Evolutionary conservation across 208 protist genomes (phyloP), one percentile per base, ranked within the genome.

Genomic region (Wallacemonas rigidus): DNA sequence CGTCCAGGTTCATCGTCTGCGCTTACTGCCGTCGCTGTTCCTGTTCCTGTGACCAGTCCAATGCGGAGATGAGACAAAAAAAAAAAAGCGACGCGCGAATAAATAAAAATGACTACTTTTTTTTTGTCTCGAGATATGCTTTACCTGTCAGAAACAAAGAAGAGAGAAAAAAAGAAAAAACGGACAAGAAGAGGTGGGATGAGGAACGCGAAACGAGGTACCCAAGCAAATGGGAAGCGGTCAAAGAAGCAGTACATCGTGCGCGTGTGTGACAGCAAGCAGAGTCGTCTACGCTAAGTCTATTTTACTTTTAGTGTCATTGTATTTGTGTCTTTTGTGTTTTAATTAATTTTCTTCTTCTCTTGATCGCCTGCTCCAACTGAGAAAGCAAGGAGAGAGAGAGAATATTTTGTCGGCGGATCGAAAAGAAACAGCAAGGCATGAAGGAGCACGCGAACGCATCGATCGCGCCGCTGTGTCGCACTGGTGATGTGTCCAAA

Each of bases 1-100:
- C 55, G 44, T 92, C 84, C 7, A 92, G 71, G 63, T 95, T 86
- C 87, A 93, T 93, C 11, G 1, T 62, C 8, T 38, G 26, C 26
- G 26, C 26, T 48, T 8, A 4, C 7, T 71, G 8, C 9, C 14
- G 9, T 72, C 39, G 56, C 5, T 55, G 0, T 62, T 64, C 7
- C 48, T 64, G 40, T 55, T 64, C 2, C 14, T 26, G 56, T 62
- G 26, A 26, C 26, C 26, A 26, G 26, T 26, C 26, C 26, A 26
- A 26, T 26, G 26, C 26, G 26, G 26, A 26, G 26, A 26, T 26
- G 26, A 26, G 26, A 26, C 26, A 26, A 26, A 26, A 26, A 26
- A 26, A 26, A 63, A 39, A 38, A 58, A 45, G 57, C 17, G 54
- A 35, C 9, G 35, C 35, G 54, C 0, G 6, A 58, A 7, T 58